phyloP scores from a whole-genome alignment of 192 early-diverging fungal species.

The Coemansia sp. region DNA sequence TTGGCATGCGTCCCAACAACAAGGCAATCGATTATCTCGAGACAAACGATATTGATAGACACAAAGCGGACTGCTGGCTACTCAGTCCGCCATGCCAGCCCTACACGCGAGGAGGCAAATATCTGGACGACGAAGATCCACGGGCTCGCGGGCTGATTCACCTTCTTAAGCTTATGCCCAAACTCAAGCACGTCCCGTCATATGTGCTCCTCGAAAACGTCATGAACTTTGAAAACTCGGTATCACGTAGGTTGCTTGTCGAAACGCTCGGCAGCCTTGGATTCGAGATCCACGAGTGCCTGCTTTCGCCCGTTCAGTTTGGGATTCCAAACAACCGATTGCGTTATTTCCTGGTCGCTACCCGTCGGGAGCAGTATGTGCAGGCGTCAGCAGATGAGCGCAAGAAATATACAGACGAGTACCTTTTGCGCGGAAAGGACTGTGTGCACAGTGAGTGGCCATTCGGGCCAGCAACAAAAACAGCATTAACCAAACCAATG shows the following conservation, averaged over 20 bases:
- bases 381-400: slow-evolving; percentile 1
- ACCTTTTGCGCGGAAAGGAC: slow-evolving; percentile 19
- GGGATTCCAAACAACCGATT: slow-evolving; percentile 43
- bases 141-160: slow-evolving; percentile 43
- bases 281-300: slow-evolving; percentile 30
- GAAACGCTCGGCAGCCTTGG: slow-evolving; percentile 28
- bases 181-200: slow-evolving; percentile 14
- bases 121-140: slow-evolving; percentile 60
- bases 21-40: slow-evolving; percentile 42
- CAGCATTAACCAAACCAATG: background rate
- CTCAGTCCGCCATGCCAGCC: slow-evolving; percentile 92
- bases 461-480: slow-evolving; percentile 18
- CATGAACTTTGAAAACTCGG: slow-evolving; percentile 52
- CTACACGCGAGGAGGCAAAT: slow-evolving; percentile 75
- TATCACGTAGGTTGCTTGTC: slow-evolving; percentile 23
- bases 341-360: slow-evolving; percentile 39
- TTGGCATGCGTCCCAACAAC: slow-evolving; percentile 43
- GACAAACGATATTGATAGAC: slow-evolving; percentile 44
- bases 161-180: slow-evolving; percentile 29
- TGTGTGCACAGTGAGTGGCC: slow-evolving; percentile 32
- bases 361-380: slow-evolving; percentile 1
- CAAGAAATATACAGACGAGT: slow-evolving; percentile 9
- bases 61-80: slow-evolving; percentile 80
- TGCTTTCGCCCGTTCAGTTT: slow-evolving; percentile 42
- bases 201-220: slow-evolving; percentile 45